Percentiles rank a stretch among this genome's conserved stretches.
These are phyloP conservation scores for Coemansia umbellata DNA, from an alignment of 192 early-diverging fungal species.

Conservation along the genomic window DNA sequence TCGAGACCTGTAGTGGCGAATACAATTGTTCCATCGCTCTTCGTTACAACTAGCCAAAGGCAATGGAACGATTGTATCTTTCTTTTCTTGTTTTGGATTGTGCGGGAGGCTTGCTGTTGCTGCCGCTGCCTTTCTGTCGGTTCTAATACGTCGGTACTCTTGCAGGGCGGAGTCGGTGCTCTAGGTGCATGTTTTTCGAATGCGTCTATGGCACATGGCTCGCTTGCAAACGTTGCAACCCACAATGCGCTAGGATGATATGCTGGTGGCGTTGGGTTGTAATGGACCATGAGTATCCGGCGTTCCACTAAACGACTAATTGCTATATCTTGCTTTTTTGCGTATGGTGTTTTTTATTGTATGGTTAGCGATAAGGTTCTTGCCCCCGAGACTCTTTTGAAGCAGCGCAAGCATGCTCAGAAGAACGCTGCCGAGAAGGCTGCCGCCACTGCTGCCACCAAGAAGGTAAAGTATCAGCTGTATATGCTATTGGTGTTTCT, in stretches of 20 bases:
- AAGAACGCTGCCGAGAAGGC: constrained; percentile 65
- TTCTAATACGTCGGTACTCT: constrained; percentile 45
- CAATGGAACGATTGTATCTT: no score
- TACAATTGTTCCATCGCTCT: no score
- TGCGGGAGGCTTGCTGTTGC: no score
- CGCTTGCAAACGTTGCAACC: constrained; percentile 33
- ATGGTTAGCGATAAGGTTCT: constrained; percentile 61
- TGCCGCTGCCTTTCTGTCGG: background rate
- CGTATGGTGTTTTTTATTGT: background rate
- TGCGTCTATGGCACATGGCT: constrained; percentile 31
- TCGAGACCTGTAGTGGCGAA: no score
- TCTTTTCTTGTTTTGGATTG: no score
- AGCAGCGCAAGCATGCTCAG: constrained; percentile 76
- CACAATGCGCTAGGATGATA: background rate
- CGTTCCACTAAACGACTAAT: constrained; percentile 8
- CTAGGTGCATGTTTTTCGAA: constrained; percentile 1
- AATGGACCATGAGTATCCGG: constrained; percentile 43
- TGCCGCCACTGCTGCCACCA: constrained; percentile 38
- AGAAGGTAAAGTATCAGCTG: constrained; percentile 39
- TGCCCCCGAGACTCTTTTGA: constrained; percentile 84
- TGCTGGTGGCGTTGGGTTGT: background rate
- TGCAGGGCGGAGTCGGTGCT: constrained; percentile 33
- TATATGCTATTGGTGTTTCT: constrained; percentile 21
- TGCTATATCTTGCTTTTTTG: background rate
- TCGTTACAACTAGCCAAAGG: no score